A percentile compares a stretch with the other conserved stretches of the same genome.
These are phyloP conservation scores for Penicillium sclerotiorum DNA, from an alignment of 2,329 filamentous ascomycete genomes.

Conservation along the genomic window DNA sequence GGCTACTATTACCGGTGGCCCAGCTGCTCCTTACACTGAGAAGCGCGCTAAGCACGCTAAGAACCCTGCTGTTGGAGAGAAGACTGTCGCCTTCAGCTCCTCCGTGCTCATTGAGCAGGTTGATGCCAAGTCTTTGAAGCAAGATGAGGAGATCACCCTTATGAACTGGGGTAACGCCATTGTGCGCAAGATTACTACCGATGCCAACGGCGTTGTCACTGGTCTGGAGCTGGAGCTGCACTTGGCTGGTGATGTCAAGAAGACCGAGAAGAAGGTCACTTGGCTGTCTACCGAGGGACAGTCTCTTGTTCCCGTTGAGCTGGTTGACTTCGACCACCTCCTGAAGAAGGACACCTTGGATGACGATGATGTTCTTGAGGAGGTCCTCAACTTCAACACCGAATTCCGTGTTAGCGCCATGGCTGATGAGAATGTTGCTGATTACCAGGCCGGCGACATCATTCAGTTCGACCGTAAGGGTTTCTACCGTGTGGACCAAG, in stretches of 20 bases:
- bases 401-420: conserved; percentile 73
- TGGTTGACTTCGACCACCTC: conserved; percentile 94
- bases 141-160: conserved; percentile 88
- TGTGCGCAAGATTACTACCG: conserved; percentile 54
- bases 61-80: conserved; percentile 80
- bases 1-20: conserved; percentile 68
- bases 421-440: conserved; percentile 77
- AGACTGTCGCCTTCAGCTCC: conserved; percentile 79
- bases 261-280: conserved; percentile 94
- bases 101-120: conserved; percentile 81
- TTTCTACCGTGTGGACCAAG: conserved; percentile 80
- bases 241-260: conserved; percentile 89
- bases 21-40: conserved; percentile 64
- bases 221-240: conserved; percentile 81
- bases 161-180: conserved; percentile 84
- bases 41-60: conserved; percentile 88
- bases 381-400: conserved; percentile 77
- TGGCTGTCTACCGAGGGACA: conserved; percentile 81
- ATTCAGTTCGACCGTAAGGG: conserved; percentile 95
- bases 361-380: conserved; percentile 82
- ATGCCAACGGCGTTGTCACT: conserved; percentile 62
- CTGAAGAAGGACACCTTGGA: conserved; percentile 94
- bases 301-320: conserved; percentile 76
- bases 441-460: conserved; percentile 83
- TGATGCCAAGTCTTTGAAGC: conserved; percentile 78